Conservation (phyloP, 2,329 filamentous ascomycete species). For the Fusarium sp. region DNA sequence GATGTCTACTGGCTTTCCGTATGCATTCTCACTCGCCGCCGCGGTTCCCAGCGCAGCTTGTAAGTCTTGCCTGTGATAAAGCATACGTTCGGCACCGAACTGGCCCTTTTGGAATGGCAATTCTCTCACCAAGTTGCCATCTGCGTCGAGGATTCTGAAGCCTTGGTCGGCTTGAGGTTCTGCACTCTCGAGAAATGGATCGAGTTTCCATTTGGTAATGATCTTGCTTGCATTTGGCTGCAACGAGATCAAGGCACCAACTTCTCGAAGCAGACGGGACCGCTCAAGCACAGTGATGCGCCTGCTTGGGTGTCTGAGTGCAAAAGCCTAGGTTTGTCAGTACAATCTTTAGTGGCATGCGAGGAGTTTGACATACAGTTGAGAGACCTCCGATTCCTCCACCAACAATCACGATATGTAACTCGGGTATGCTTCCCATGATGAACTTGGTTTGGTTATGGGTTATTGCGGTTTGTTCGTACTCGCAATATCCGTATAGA, state of each 20-base stretch:
- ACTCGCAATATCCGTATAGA: neutral
- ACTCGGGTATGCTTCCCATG: conserved; percentile 41
- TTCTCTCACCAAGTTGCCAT: conserved; percentile 36
- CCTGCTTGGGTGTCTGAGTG: conserved; percentile 27
- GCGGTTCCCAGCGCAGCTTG: conserved; percentile 34
- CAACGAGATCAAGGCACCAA: conserved; percentile 39
- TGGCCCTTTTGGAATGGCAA: conserved; percentile 31
- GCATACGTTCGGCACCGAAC: conserved; percentile 40
- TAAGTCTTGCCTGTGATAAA: conserved; percentile 42
- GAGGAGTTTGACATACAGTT: conserved; percentile 13
- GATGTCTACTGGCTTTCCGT: conserved; percentile 31
- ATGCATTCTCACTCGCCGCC: conserved; percentile 15
- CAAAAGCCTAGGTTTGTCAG: conserved; percentile 25
- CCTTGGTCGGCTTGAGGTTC: conserved; percentile 39
- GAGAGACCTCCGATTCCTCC: conserved; percentile 41
- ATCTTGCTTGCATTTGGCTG: conserved; percentile 45
- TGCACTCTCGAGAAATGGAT: conserved; percentile 27
- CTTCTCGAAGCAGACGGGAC: conserved; percentile 42
- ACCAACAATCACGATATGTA: conserved; percentile 39
- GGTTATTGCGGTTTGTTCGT: neutral
- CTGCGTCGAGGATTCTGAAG: conserved; percentile 39
- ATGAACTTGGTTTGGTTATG: neutral
- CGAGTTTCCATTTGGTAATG: conserved; percentile 34
- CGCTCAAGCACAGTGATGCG: conserved; percentile 42
- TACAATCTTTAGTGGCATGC: too few species aligned